These are phyloP conservation scores for Thielaviopsis populi DNA, from an alignment of 2,329 filamentous ascomycete genomes.

Conservation along the genomic window DNA sequence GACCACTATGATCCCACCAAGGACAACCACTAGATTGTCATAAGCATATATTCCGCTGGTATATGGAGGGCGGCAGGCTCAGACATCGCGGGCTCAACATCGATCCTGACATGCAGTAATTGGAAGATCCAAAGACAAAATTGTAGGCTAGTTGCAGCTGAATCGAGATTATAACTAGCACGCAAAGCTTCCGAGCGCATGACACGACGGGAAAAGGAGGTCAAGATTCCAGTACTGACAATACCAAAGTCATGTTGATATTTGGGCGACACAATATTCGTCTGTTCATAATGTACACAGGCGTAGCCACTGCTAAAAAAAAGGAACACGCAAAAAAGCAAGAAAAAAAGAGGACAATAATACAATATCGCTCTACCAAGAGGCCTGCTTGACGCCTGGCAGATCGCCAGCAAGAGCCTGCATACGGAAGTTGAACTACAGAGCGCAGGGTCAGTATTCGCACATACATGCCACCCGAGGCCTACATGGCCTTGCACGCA, in stretches of 20 bases:
- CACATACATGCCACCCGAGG: neutral
- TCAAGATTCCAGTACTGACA: neutral
- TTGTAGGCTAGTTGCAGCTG: neutral
- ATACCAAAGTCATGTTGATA: neutral
- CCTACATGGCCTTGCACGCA: neutral
- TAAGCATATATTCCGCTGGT: neutral
- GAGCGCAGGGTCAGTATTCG: neutral
- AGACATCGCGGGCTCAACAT: neutral
- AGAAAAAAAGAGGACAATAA: neutral
- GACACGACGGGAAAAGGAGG: neutral
- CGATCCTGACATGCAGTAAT: neutral
- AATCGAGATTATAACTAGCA: neutral
- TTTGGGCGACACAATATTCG: neutral
- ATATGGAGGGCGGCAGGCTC: neutral
- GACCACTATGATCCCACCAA: conserved; percentile 14
- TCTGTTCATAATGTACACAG: conserved; percentile 16
- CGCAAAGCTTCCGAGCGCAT: neutral
- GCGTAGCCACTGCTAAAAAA: neutral
- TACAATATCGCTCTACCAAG: conserved; percentile 54
- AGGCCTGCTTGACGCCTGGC: conserved; percentile 89
- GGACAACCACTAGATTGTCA: conserved; percentile 5
- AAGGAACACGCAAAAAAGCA: neutral
- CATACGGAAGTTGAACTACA: conserved; percentile 79
- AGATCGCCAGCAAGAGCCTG: conserved; percentile 73
- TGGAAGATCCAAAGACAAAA: neutral